Conservation (phyloP, 2,329 filamentous ascomycete genomes). For the Ophiocordyceps australis region DNA sequence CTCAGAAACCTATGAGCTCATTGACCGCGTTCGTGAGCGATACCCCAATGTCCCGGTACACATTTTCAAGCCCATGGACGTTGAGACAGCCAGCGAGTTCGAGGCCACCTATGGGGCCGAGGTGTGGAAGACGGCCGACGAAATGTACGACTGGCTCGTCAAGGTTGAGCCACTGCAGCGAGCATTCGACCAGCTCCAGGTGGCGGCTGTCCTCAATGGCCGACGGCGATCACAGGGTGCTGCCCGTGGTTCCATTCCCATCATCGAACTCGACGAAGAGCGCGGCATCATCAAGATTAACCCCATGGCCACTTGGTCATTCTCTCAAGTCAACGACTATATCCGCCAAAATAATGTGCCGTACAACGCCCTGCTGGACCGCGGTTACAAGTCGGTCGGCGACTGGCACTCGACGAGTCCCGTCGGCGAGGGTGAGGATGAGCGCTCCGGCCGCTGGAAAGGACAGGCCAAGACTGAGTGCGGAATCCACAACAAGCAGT, state of each 20-base stretch:
- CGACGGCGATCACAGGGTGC: constrained; percentile 84
- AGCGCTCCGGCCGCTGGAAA: constrained; percentile 94
- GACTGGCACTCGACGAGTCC: constrained; percentile 97
- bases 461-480: constrained; percentile 92
- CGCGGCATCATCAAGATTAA: constrained; percentile 92
- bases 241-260: constrained; percentile 74
- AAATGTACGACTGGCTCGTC: constrained; percentile 90
- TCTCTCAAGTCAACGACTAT: constrained; percentile 77
- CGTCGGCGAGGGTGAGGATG: constrained; percentile 80
- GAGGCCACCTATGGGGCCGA: constrained; percentile 63
- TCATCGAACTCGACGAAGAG: constrained; percentile 81
- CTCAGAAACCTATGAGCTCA: constrained; percentile 53
- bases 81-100: constrained; percentile 58
- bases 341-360: constrained; percentile 74
- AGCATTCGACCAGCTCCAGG: constrained; percentile 72
- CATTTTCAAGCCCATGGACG: constrained; percentile 72
- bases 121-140: constrained; percentile 70
- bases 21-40: constrained; percentile 53
- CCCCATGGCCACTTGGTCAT: constrained; percentile 86
- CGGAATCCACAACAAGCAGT: constrained; percentile 96
- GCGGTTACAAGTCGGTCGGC: constrained; percentile 93
- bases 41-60: constrained; percentile 74
- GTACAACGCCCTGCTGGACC: constrained; percentile 81
- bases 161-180: constrained; percentile 95
- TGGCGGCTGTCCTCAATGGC: constrained; percentile 82